Evolutionary conservation across 2,329 filamentous ascomycete species (phyloP), one percentile per base, ranked within the genome.

Genomic region (Aureobasidium zeae): DNA sequence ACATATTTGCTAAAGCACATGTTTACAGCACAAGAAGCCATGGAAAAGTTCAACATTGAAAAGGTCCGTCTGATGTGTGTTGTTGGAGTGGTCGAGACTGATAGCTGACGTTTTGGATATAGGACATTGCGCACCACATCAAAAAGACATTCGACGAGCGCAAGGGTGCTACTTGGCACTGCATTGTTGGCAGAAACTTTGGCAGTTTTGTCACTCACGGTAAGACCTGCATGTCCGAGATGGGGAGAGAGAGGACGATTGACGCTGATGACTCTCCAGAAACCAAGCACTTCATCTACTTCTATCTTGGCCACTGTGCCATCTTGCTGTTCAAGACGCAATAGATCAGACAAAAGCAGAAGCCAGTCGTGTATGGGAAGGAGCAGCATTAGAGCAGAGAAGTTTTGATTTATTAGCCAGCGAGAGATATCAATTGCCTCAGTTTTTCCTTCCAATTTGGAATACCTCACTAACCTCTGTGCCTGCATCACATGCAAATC

Each of bases 231-330:
- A 9, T 17, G 12, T 19, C 32, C 15, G 19, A 20, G n/a, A 24
- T 19, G 16, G 16, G 16, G 15, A 30, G 37, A 35, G 25, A 15
- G 26, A 45, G n/a, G n/a, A n/a, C n/a, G 25, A 30, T n/a, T 7
- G 26, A 44, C 59, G 32, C 59, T 59, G 24, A 60, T 36, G 17
- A 5, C 4, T 21, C 3, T 7, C 30, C 69, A 95, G 91, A 96
- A 67, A 96, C 91, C 20, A 96, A 96, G 71, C 91, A 98, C 68
- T 98, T 98, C 72, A 95, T 98, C 64, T 98, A 98, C 72, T 98
- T 98, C 72, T 98, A 98, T 71, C 83, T 98, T 48, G 91, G 91
- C 44, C 91, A 96, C 73, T 95, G 87, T 66, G 91, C 91, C 48
- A 96, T 98, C 62, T 76, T 98, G 45, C 80, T 98, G 42, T 98